phyloP scores from a whole-genome alignment of 108 stramenopile species.

The Cafeteria roenbergensis region DNA sequence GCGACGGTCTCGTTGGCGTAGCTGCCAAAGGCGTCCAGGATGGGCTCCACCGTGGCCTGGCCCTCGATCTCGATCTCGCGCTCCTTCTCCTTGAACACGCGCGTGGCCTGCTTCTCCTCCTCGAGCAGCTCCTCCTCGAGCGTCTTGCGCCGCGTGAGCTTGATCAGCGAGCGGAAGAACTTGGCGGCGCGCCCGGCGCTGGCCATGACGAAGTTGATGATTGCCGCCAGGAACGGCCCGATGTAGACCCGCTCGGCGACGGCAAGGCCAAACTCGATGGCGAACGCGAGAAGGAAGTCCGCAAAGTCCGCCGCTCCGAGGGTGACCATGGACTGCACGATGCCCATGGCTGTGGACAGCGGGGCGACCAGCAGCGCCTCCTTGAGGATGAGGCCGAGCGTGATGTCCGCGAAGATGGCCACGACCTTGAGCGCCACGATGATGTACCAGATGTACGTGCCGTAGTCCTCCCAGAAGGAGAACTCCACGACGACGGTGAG shows the following conservation, averaged over 20 bases:
- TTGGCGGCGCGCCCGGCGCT: background rate
- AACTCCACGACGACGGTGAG: constrained; percentile 55
- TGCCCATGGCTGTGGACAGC: constrained; percentile 47
- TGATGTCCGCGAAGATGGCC: constrained; percentile 37
- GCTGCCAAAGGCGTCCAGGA: constrained; percentile 48
- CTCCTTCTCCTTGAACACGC: constrained; percentile 16
- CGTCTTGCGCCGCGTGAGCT: background rate
- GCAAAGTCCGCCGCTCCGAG: constrained; percentile 61
- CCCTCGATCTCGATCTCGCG: constrained; percentile 33
- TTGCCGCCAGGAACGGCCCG: constrained; percentile 39
- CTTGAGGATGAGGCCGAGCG: constrained; percentile 51
- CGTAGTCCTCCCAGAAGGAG: constrained; percentile 58
- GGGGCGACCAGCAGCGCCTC: constrained; percentile 60
- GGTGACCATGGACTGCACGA: constrained; percentile 47
- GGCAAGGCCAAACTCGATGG: constrained; percentile 60
- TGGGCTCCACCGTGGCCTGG: constrained; percentile 61
- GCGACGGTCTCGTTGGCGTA: constrained; percentile 51
- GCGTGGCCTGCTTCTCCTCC: constrained; percentile 20
- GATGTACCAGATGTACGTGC: constrained; percentile 58
- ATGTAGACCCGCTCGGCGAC: constrained; percentile 51
- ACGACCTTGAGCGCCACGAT: constrained; percentile 55
- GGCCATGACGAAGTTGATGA: constrained; percentile 21
- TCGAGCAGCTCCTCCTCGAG: constrained; percentile 17
- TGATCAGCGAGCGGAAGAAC: background rate
- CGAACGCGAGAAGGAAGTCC: constrained; percentile 61